phyloP scores from a whole-genome alignment of 192 early-diverging fungal species.

The Ambispora gerdemannii region DNA sequence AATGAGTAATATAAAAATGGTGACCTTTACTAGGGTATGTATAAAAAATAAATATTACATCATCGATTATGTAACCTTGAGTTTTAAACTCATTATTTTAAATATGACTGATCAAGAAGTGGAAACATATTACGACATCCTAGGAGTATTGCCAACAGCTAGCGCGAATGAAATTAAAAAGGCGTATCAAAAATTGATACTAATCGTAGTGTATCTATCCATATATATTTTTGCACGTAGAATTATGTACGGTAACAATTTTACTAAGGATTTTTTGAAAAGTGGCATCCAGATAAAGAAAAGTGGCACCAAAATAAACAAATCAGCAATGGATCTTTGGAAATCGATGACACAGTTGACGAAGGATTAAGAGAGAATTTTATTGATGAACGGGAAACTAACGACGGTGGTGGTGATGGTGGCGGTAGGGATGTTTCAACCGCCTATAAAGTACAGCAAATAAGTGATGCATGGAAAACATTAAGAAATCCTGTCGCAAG shows the following conservation, averaged over 20 bases:
- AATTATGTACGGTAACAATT: background rate
- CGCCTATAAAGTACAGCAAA: too few species aligned
- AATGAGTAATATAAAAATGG: too few species aligned
- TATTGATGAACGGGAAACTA: constrained; percentile 19
- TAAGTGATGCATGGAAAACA: constrained; percentile 56
- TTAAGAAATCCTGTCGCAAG: constrained; percentile 45
- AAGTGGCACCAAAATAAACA: background rate
- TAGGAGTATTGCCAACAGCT: constrained; percentile 46
- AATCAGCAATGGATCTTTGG: too few species aligned
- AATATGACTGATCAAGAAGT: too few species aligned
- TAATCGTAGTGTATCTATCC: constrained; percentile 39
- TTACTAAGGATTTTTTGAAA: background rate
- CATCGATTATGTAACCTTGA: background rate
- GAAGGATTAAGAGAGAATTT: background rate
- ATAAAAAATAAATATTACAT: too few species aligned
- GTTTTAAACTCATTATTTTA: background rate
- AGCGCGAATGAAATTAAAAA: constrained; percentile 48
- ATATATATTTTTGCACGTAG: background rate
- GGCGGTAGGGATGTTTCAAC: too few species aligned
- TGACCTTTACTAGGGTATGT: too few species aligned
- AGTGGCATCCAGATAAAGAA: constrained; percentile 33
- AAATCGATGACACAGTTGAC: background rate
- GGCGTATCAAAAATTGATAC: constrained; percentile 52
- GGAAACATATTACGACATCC: constrained; percentile 49
- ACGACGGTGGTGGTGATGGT: too few species aligned